Evolutionary conservation across 805 yeast species (phyloP), one percentile per base, ranked within the genome.

Genomic region (Isabelozyma gotoi): DNA sequence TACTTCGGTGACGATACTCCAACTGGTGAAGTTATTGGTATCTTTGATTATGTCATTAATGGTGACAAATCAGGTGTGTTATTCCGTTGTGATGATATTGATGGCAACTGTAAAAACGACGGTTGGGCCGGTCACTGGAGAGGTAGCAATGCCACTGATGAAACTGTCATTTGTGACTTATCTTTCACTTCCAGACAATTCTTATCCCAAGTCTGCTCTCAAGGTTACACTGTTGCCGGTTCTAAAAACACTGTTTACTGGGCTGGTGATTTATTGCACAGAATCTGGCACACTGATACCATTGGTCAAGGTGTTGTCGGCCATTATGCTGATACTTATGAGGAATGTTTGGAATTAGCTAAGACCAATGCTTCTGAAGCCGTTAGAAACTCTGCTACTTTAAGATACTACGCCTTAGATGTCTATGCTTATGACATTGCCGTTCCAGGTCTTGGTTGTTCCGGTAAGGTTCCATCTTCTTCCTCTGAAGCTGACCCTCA

Each of bases 51-150:
- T 33, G 38, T 68, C 29, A 56, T 62, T n/a, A 56, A 59, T 36
- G 62, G 63, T 27, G 57, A 64, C 19, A 68, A 69, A 43, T 55
- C 56, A 16, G 63, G 62, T 32, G 53, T 60, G 16, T 40, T 67
- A 11, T 62, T 64, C 51, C 56, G 75, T 38, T 71, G 75, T 59
- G 76, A 70, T 46, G 69, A 69, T 44, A 48, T 57, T 12, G 74
- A 69, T 46, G 68, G 67, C 4, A 50, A 56, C 40, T 71, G 75
- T 54, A 44, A 59, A 19, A 49, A 55, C 17, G 60, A 53, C 19
- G 60, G 62, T 20, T 69, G 65, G 57, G 71, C 74, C 5, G 74
- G 75, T 19, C 67, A 69, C 35, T 67, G 68, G 60, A 60, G 74
- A 48, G 67, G 60, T 18, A 53, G 52, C 16, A 61, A 61, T 39